Evolutionary conservation across 208 protist genomes (phyloP).

Genomic region (Crithidia fasciculata): DNA sequence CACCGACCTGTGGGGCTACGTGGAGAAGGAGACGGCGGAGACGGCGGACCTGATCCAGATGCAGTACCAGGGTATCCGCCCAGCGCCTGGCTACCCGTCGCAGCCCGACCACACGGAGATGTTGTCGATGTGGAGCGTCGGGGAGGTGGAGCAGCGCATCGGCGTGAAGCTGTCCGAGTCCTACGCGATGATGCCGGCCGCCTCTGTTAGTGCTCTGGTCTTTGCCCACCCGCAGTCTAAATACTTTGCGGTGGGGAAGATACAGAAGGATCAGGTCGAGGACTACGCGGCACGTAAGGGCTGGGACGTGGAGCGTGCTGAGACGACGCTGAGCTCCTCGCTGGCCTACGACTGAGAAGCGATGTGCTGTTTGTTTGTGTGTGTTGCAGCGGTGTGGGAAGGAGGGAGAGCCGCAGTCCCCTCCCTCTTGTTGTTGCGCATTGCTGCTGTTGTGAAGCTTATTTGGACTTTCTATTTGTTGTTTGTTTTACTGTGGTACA

Average conservation of each 20-base stretch:
- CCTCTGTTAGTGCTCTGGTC: conserved; percentile 93
- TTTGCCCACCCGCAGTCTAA: conserved; percentile 93
- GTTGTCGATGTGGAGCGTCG: conserved; percentile 88
- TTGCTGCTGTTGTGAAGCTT: neutral
- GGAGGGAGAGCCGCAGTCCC: too few species aligned
- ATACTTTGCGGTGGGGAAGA: conserved; percentile 97
- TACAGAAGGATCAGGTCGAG: conserved; percentile 94
- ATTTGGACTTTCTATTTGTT: conserved; percentile 15
- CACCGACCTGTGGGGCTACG: conserved; percentile 93
- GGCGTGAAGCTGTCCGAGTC: conserved; percentile 94
- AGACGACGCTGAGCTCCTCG: conserved; percentile 46
- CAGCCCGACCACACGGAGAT: conserved; percentile 98
- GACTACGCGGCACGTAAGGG: conserved; percentile 87
- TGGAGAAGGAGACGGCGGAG: conserved; percentile 73
- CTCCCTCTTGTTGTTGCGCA: too few species aligned
- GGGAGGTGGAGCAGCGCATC: conserved; percentile 50
- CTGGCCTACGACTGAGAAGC: conserved; percentile 50
- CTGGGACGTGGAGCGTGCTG: conserved; percentile 46
- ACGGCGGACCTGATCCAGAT: conserved; percentile 93
- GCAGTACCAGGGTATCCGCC: conserved; percentile 96
- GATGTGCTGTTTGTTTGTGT: neutral
- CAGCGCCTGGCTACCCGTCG: conserved; percentile 96
- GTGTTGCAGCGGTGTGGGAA: neutral
- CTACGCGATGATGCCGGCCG: conserved; percentile 94
- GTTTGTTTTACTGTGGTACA: conserved; percentile 12